Evolutionary conservation across 2,329 filamentous ascomycete species (phyloP).

Genomic region (Fusarium solani-melongenae): DNA sequence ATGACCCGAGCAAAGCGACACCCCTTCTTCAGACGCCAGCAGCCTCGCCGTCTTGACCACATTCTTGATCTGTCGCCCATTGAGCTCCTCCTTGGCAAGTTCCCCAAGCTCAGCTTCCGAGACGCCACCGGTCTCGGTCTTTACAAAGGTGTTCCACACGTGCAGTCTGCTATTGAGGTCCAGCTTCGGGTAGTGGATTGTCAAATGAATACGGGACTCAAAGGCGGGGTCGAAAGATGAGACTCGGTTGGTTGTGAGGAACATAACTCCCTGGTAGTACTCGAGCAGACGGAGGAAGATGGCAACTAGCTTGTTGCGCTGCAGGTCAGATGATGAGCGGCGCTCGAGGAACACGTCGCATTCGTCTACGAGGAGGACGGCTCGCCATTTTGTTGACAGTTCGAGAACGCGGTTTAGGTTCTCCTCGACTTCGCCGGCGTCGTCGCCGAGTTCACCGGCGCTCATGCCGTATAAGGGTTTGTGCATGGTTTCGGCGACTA

Average conservation of each 20-base stretch:
- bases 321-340: background rate
- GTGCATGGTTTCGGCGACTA: conserved; percentile 21
- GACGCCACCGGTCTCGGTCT: background rate
- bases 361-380: conserved; percentile 13
- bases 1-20: background rate
- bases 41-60: conserved; percentile 16
- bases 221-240: conserved; percentile 13
- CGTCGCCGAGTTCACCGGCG: conserved; percentile 10
- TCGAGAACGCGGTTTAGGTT: conserved; percentile 10
- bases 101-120: background rate
- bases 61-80: conserved; percentile 27
- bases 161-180: background rate
- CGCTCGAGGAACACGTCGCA: conserved; percentile 17
- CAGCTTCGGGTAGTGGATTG: conserved; percentile 8
- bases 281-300: conserved; percentile 16
- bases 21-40: background rate
- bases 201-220: conserved; percentile 15
- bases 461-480: conserved; percentile 14
- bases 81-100: conserved; percentile 1
- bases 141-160: conserved; percentile 11
- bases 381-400: conserved; percentile 17
- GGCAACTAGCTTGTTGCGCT: conserved; percentile 15
- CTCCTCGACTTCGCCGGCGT: conserved; percentile 1
- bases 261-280: conserved; percentile 21
- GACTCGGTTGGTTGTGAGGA: conserved; percentile 11